phyloP scores from a whole-genome alignment of 148 eudicot genomes.

The Dianthus caryophyllus region DNA sequence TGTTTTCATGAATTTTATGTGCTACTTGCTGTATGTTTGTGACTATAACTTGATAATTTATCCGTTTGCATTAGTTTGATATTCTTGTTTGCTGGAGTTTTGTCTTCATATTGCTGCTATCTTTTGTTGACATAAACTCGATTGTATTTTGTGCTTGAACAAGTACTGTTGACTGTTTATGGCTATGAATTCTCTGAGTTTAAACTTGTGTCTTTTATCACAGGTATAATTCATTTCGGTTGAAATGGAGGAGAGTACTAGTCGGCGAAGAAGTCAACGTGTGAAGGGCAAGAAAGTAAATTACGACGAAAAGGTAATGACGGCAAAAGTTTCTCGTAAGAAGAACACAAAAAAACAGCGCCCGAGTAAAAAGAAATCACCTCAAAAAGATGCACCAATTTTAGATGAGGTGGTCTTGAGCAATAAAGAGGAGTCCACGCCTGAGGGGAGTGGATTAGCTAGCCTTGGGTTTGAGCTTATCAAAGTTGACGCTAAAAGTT shows the following conservation, averaged over 20 bases:
- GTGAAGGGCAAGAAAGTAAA: constrained; percentile 19
- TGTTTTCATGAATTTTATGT: too few species aligned
- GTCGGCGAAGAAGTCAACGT: constrained; percentile 35
- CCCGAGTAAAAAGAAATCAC: neutral
- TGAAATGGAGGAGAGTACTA: neutral
- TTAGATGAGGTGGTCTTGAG: constrained; percentile 16
- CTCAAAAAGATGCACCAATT: neutral
- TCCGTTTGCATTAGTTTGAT: too few species aligned
- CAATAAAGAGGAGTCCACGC: neutral
- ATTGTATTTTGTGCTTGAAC: too few species aligned
- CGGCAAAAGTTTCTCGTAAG: neutral
- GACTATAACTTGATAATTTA: too few species aligned
- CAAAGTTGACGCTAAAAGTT: constrained; percentile 5
- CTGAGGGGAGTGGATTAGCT: constrained; percentile 22
- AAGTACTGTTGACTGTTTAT: too few species aligned
- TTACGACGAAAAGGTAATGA: constrained; percentile 17
- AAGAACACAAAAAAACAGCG: constrained; percentile 17
- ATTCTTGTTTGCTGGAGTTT: neutral
- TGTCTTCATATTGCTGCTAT: neutral
- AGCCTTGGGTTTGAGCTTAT: constrained; percentile 20
- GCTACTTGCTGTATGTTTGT: too few species aligned
- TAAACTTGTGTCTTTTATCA: neutral
- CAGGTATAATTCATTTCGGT: neutral
- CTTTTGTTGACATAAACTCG: neutral
- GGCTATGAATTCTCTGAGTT: neutral